These are phyloP conservation scores for Phytophthora pistaciae DNA, from an alignment of 352 stramenopile species.

Conservation along the genomic window DNA sequence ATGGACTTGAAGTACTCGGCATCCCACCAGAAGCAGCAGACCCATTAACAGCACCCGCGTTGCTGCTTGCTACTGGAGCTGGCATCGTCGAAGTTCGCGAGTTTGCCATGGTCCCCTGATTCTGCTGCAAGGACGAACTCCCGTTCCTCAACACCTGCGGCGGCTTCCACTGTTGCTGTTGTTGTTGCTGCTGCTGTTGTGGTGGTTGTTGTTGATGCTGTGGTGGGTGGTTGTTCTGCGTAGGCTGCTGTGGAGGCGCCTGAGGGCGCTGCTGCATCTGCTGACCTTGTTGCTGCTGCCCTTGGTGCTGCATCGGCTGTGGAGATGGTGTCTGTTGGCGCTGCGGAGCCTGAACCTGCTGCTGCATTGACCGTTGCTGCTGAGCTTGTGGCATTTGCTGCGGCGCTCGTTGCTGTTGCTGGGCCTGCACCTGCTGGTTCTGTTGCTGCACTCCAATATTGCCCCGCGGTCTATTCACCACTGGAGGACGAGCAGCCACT, in stretches of 20 bases:
- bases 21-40: slow-evolving; percentile 1
- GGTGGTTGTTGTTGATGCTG: slow-evolving; percentile 17
- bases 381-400: not conserved
- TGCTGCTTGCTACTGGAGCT: slow-evolving; percentile 30
- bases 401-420: not conserved
- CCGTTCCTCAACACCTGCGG: slow-evolving; percentile 31
- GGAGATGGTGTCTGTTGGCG: slow-evolving; percentile 3
- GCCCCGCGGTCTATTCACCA: not conserved
- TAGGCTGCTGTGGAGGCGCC: slow-evolving; percentile 12
- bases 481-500: not conserved
- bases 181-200: slow-evolving; percentile 20
- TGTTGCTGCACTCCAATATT: not conserved
- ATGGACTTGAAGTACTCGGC: slow-evolving; percentile 26
- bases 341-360: slow-evolving; percentile 11
- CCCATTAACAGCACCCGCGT: slow-evolving; percentile 4
- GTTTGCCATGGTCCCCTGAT: slow-evolving; percentile 19
- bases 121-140: slow-evolving; percentile 25
- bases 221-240: slow-evolving; percentile 3
- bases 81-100: slow-evolving; percentile 49
- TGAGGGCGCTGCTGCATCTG: slow-evolving; percentile 13
- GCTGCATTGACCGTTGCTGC: slow-evolving; percentile 8
- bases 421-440: not conserved
- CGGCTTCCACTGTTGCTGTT: slow-evolving; percentile 43
- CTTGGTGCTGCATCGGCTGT: slow-evolving; percentile 5
- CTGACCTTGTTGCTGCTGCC: slow-evolving; percentile 7